Base-by-base conservation (phyloP, 1,139 yeast genomes). In the Candida sp. region DNA sequence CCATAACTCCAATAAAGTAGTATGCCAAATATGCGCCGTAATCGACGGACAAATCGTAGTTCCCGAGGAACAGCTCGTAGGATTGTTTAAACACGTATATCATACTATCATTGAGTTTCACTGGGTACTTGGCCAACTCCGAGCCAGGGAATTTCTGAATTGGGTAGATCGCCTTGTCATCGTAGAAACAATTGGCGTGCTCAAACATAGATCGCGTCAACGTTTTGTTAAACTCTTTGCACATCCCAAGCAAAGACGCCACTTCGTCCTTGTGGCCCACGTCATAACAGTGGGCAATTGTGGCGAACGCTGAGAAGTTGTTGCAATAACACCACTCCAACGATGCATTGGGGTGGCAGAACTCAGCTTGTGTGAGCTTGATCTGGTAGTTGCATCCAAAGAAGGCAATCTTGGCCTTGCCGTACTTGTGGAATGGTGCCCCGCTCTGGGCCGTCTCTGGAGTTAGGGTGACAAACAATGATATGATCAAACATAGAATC, bases 21-120 rank as follows among this genome's bases (percentile, higher is more conserved):
- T 80, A 81, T 31, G 82, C 56, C 27, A 75, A 49, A 2, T 77
- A 85, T 25, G 75, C 65, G 8, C 87, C 87, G 57, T 78, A 73
- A 54, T 67, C 78, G 48, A 78, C 67, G 3, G 85, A 73, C 47
- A 67, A 62, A 49, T 68, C 65, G 53, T 69, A 74, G 52, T 72
- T 73, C 4, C 74, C 75, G 38, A 69, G 59, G 51, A 68, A 74
- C 39, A 59, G 61, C 9, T 56, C 56, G 51, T 73, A 73, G 1
- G 70, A 57, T 3, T 50, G 56, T 26, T 50, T 38, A 49, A 62
- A 69, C 7, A 60, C 31, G 1, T 43, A n/a, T 17, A 61, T 50
- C 2, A 37, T 37, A 11, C 26, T 35, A 6, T 67, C 67, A 43
- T 71, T 57, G 17, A 75, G 57, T 44, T 61, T 62, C 2, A 71